These are phyloP conservation scores for Malus hybrid DNA, from an alignment of 331 rosid genomes.

Conservation along the genomic window DNA sequence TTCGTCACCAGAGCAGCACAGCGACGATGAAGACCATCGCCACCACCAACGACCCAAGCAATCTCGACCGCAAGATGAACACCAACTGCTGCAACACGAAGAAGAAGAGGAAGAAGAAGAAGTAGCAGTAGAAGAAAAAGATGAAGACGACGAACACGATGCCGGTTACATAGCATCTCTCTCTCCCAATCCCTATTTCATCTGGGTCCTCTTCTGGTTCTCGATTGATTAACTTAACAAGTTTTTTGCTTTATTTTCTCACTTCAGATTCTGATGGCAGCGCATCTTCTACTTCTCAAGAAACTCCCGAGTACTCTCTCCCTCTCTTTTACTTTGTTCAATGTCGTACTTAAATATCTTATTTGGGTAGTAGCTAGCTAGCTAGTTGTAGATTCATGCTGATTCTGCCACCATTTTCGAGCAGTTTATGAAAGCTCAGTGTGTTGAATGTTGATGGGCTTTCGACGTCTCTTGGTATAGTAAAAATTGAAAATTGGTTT, in stretches of 20 bases:
- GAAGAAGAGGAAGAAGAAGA: background rate
- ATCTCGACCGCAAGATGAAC: constrained; percentile 39
- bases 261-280: constrained; percentile 70
- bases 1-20: constrained; percentile 34
- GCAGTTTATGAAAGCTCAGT: constrained; percentile 6
- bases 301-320: constrained; percentile 56
- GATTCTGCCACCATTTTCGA: constrained; percentile 14
- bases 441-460: constrained; percentile 7
- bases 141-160: constrained; percentile 5
- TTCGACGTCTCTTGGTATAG: background rate
- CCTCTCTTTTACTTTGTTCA: constrained; percentile 6
- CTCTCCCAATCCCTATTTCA: background rate
- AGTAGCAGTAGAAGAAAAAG: constrained; percentile 10
- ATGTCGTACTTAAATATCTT: constrained; percentile 8
- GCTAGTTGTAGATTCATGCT: constrained; percentile 13
- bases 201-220: constrained; percentile 25
- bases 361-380: background rate
- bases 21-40: constrained; percentile 34
- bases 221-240: constrained; percentile 23
- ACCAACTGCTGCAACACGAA: background rate
- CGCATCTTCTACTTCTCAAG: constrained; percentile 58
- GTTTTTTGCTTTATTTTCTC: constrained; percentile 3
- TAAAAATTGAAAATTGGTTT: constrained; percentile 8
- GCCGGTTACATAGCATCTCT: constrained; percentile 39
- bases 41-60: constrained; percentile 46